Conservation (phyloP, 768 basidiomycete genomes). For the Paxillus ammoniavirescens region DNA sequence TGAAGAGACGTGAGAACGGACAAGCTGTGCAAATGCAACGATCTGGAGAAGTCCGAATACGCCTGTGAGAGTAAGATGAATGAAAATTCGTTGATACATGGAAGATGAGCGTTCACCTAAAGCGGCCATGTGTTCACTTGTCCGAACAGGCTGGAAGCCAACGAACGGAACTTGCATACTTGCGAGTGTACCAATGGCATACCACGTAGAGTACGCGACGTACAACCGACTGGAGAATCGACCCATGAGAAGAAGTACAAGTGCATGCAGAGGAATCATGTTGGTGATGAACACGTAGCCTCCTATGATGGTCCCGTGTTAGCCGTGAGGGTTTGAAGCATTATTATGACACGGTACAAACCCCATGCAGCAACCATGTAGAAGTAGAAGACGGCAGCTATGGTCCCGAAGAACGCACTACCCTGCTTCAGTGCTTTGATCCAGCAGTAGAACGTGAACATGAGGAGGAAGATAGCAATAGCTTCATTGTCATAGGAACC, state of each 20-base stretch:
- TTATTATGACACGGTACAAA: constrained; percentile 31
- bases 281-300: constrained; percentile 99
- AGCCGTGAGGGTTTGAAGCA: not conserved
- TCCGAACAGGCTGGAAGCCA: constrained; percentile 96
- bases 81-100: not conserved
- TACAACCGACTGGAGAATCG: constrained; percentile 91
- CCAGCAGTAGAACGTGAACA: constrained; percentile 98
- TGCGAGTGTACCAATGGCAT: constrained; percentile 92
- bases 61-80: constrained; percentile 42
- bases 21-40: constrained; percentile 87
- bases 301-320: constrained; percentile 44
- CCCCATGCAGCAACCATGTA: constrained; percentile 99
- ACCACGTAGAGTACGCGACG: constrained; percentile 96
- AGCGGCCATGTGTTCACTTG: constrained; percentile 98
- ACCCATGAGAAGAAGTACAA: constrained; percentile 96
- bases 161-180: constrained; percentile 99
- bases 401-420: constrained; percentile 86
- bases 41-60: constrained; percentile 97
- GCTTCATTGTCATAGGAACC: constrained; percentile 99
- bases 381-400: constrained; percentile 96
- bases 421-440: constrained; percentile 94
- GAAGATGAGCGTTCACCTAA: constrained; percentile 54
- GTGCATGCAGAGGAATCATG: constrained; percentile 97
- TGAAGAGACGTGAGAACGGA: constrained; percentile 84
- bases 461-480: constrained; percentile 98